These are phyloP conservation scores for Kwoniella dendrophila DNA, from an alignment of 768 basidiomycete species.

Conservation along the genomic window DNA sequence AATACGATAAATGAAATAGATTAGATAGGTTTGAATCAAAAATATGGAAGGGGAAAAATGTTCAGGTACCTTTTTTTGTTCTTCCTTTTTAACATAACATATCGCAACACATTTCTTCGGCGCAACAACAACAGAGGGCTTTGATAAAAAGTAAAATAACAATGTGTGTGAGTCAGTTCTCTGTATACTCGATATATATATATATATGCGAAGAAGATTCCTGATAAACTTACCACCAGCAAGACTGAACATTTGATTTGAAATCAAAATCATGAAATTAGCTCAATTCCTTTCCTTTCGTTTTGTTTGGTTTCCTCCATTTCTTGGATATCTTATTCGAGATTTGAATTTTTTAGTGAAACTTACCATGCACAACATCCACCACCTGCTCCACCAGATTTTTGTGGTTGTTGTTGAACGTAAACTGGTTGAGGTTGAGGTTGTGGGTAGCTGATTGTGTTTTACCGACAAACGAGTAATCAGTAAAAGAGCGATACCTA, in stretches of 20 bases:
- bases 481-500: too few relatives aligned
- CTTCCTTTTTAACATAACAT: constrained; percentile 42
- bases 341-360: too few relatives aligned
- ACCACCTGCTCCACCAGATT: constrained; percentile 61
- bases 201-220: neutral
- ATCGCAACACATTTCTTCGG: constrained; percentile 50
- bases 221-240: constrained; percentile 27
- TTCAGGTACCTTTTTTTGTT: too few relatives aligned
- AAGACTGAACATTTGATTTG: constrained; percentile 11
- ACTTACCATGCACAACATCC: constrained; percentile 65
- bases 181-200: neutral
- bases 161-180: neutral
- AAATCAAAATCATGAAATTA: too few relatives aligned
- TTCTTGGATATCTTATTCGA: too few relatives aligned
- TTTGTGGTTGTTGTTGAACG: constrained; percentile 63
- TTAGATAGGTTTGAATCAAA: too few relatives aligned
- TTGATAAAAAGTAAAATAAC: neutral
- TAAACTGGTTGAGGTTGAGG: constrained; percentile 79
- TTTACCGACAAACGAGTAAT: neutral
- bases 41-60: neutral
- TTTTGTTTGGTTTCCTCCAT: too few relatives aligned
- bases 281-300: too few relatives aligned
- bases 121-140: constrained; percentile 30
- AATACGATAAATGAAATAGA: too few relatives aligned
- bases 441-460: constrained; percentile 59